Base-by-base conservation (phyloP, 1,284 basidiomycete species). In the Stygiomarasmius scandens region DNA sequence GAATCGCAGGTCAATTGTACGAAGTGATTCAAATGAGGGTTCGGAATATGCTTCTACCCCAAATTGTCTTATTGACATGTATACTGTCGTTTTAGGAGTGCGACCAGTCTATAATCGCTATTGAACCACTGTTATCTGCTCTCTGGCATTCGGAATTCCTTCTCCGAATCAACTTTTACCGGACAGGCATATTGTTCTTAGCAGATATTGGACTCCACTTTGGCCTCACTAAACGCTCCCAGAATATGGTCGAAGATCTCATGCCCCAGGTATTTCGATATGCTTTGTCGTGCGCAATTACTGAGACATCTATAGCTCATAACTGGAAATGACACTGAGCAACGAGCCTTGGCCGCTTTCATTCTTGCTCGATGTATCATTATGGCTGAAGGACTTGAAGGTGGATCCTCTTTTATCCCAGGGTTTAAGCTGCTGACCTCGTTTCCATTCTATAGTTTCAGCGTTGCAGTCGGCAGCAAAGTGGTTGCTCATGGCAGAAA, bases 131-230 rank as follows among this genome's bases (percentile, higher is more conserved):
- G 22, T 73, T 93, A 34, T 84, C 80, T 54, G 83, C 86, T 2
- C 68, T 92, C 23, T 93, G 91, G 89, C 81, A 89, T 59, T 82
- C 90, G 0, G 91, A 93, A 68, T 93, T 90, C 67, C 81, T 90
- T 59, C 82, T 85, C 55, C 82, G 85, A 54, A 82, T 85, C 64
- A 76, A 79, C 16, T 67, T 84, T 44, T 90, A 93, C 67, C 78
- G 90, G 53, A 82, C 84, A 2, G 86, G 81, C 0, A 78, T 86
- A 20, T 78, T 89, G 56, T 68, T 93, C 29, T 78, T 93, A 6
- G 90, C 91, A 2, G 91, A 93, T 65, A 72, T 90, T 56, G 84
- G 85, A 4, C 72, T 92, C 19, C 88, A 92, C 64, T 88, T 90
- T 67, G 87, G 85, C 14, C 84, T 93, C 81, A 81, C 87, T 19